These are phyloP conservation scores for Mycena rebaudengoi DNA, from an alignment of 768 basidiomycete genomes.

Conservation along the genomic window DNA sequence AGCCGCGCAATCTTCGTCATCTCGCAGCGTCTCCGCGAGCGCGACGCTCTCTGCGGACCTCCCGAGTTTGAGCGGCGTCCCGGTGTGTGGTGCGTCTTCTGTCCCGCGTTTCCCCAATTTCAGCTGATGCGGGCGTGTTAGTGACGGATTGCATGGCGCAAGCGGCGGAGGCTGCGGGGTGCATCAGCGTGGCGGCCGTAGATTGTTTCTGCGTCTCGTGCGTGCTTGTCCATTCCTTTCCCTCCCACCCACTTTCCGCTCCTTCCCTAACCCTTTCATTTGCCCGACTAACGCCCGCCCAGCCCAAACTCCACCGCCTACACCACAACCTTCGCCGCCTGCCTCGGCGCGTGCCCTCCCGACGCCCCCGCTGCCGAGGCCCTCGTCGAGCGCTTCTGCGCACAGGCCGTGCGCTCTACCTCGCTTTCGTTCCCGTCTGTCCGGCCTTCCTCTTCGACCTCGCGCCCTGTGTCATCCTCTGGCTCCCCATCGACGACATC, in stretches of 20 bases:
- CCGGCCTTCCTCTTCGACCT: background rate
- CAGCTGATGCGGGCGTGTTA: background rate
- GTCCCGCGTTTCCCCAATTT: background rate
- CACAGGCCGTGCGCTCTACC: background rate
- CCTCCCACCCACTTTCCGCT: no score
- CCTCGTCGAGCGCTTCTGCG: constrained; percentile 12
- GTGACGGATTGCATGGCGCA: background rate
- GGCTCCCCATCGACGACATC: no score
- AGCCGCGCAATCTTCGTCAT: no score
- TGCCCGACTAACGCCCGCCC: background rate
- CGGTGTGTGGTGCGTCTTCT: background rate
- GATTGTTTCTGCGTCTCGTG: constrained; percentile 7
- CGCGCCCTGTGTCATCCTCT: no score
- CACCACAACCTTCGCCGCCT: background rate
- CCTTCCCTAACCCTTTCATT: background rate
- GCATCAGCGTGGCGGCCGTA: background rate
- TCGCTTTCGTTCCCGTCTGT: constrained; percentile 3
- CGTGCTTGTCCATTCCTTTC: background rate
- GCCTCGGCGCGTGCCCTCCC: background rate
- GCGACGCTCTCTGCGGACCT: constrained; percentile 1
- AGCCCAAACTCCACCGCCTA: constrained; percentile 1
- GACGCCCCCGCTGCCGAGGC: background rate
- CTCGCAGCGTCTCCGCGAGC: no score
- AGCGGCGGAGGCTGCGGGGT: background rate
- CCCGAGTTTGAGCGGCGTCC: background rate